Evolutionary conservation across 202 grass and related monocot genomes (phyloP), one percentile per base, ranked within the genome.

Genomic region (Bolboschoenoplectus hybrid): DNA sequence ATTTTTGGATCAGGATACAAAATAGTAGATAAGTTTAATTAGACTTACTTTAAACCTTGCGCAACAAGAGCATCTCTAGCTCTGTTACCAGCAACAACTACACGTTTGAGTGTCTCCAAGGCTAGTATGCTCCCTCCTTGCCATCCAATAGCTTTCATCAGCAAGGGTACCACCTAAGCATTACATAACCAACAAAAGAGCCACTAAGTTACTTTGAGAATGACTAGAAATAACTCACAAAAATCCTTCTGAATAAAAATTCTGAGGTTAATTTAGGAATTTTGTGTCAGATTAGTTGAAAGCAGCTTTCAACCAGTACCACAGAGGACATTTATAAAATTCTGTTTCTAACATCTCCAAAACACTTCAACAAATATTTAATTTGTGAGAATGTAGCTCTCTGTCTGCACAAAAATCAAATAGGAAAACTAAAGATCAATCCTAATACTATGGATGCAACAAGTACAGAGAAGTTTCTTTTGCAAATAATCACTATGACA

Each of bases 81-180:
- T 45, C 93, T 93, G 88, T 99, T 99, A 82, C 97, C 97, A 90
- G 97, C 97, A 81, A 86, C 90, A 79, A 99, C 92, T 12, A 99
- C 97, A 94, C 93, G 93, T 81, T 99, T 96, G 88, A 99, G 85
- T 20, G 93, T 99, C 83, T 99, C 97, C 88, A 99, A 85, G 41
- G 97, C 97, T 39, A 99, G 83, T 89, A 96, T 96, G 89, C 93
- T 90, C 67, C 97, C 93, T 77, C 93, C 92, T 94, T 99, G 97
- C 97, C 97, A 99, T 81, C 97, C 93, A 87, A 99, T 99, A 56
- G 97, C 92, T 94, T 99, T 99, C 97, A 99, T 96, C 57, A 99
- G 93, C 76, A 99, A 90, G 50, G 93, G 92, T 72, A 99, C 97
- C 80, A 99, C 92, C 97, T 99, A 57, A 11, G 80, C 74, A 98